Percentiles rank a stretch among this genome's conserved stretches.
Evolutionary conservation across 345 rosid genomes (phyloP).

Genomic region (Syzygium grande): DNA sequence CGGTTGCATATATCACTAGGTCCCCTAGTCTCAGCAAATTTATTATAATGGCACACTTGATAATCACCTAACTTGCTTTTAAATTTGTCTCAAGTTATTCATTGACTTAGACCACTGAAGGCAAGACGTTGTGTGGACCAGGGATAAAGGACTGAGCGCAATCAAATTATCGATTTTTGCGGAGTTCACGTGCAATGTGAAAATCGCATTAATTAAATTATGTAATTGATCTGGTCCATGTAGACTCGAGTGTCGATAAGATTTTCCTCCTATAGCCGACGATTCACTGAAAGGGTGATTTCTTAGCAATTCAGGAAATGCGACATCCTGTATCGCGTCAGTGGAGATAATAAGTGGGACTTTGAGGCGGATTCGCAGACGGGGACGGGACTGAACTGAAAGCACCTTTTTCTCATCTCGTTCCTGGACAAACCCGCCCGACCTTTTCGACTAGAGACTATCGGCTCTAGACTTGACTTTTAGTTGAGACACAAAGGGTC

Average conservation of each 20-base stretch:
- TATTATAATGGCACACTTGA: background rate
- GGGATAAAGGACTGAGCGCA: background rate
- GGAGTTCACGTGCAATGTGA: rapidly evolving
- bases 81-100: background rate
- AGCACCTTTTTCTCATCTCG: background rate
- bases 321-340: background rate
- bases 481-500: background rate
- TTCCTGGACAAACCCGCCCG: background rate
- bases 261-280: background rate
- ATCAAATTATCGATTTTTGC: rapidly evolving
- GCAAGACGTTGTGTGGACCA: background rate
- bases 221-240: background rate
- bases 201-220: background rate
- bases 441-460: rapidly evolving
- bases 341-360: background rate
- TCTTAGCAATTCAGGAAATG: background rate
- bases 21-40: background rate
- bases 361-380: background rate
- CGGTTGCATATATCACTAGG: background rate
- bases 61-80: background rate
- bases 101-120: background rate
- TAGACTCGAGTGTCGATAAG: background rate
- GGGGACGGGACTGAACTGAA: background rate
- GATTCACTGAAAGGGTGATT: background rate
- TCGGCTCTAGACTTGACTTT: background rate